Percentiles rank a stretch among this genome's conserved stretches.
phyloP scores from a whole-genome alignment of 768 basidiomycete genomes.

The Mycena metata region DNA sequence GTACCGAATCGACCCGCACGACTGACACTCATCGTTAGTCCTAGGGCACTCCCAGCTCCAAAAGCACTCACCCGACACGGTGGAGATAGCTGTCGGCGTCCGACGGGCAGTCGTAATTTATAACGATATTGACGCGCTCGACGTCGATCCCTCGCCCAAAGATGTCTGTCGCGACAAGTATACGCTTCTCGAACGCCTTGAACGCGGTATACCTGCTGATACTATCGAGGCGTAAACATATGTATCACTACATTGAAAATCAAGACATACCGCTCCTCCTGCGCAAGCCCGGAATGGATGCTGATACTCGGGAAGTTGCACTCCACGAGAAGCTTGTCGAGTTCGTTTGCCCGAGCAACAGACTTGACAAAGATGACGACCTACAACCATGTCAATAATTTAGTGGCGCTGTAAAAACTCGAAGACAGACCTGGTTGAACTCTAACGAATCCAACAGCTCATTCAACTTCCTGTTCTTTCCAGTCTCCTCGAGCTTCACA shows the following conservation, averaged over 20 bases:
- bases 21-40: conserved; percentile 52
- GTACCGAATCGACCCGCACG: conserved; percentile 99
- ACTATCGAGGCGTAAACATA: conserved; percentile 53
- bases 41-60: not conserved
- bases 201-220: conserved; percentile 97
- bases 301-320: conserved; percentile 99
- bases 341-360: conserved; percentile 94
- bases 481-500: conserved; percentile 94
- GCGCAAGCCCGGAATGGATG: conserved; percentile 94
- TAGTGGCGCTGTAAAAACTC: not conserved
- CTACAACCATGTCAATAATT: conserved; percentile 56
- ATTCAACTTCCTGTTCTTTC: conserved; percentile 97
- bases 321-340: conserved; percentile 95
- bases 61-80: conserved; percentile 84
- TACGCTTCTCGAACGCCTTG: conserved; percentile 99
- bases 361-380: conserved; percentile 99
- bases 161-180: conserved; percentile 98
- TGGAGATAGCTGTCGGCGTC: conserved; percentile 99
- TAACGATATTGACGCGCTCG: conserved; percentile 98
- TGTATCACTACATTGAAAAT: not conserved
- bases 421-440: conserved; percentile 89
- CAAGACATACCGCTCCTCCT: conserved; percentile 90
- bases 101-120: conserved; percentile 98
- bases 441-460: conserved; percentile 95
- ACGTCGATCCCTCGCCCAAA: conserved; percentile 99